Conservation (phyloP, 805 yeast genomes). For the Monosporozyma servazzii region DNA sequence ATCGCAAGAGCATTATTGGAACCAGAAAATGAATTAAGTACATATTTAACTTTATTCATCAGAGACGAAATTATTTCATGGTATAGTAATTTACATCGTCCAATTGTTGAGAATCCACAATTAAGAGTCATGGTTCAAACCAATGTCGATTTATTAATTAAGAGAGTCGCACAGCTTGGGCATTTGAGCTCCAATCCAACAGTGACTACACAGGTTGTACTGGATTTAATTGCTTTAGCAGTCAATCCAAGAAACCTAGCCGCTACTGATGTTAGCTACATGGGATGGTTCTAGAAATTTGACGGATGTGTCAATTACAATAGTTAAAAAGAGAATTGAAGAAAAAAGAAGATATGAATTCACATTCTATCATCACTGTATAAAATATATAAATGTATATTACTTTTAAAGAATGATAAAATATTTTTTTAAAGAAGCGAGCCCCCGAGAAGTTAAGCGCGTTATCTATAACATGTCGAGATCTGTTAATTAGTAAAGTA, state of each 20-base stretch:
- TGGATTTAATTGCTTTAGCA: constrained; percentile 87
- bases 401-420: background rate
- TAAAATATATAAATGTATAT: background rate
- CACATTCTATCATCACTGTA: background rate
- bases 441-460: background rate
- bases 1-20: constrained; percentile 85
- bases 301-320: background rate
- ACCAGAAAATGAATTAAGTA: constrained; percentile 87
- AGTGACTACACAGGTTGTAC: constrained; percentile 77
- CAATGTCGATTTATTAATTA: constrained; percentile 77
- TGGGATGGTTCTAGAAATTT: constrained; percentile 66
- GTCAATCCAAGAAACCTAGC: constrained; percentile 92
- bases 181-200: constrained; percentile 45
- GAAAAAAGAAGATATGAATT: background rate
- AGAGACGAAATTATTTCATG: constrained; percentile 92
- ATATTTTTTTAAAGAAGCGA: background rate
- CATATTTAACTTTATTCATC: constrained; percentile 84
- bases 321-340: background rate
- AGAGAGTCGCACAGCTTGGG: constrained; percentile 70
- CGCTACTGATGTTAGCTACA: constrained; percentile 83
- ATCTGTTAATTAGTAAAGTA: too few relatives aligned
- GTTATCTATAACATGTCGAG: background rate
- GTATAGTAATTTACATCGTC: constrained; percentile 82
- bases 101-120: constrained; percentile 75
- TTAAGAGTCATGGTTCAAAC: constrained; percentile 77